Evolutionary conservation across 2,329 filamentous ascomycete genomes (phyloP), one percentile per base, ranked within the genome.

Genomic region (Leptographium galeiforme): DNA sequence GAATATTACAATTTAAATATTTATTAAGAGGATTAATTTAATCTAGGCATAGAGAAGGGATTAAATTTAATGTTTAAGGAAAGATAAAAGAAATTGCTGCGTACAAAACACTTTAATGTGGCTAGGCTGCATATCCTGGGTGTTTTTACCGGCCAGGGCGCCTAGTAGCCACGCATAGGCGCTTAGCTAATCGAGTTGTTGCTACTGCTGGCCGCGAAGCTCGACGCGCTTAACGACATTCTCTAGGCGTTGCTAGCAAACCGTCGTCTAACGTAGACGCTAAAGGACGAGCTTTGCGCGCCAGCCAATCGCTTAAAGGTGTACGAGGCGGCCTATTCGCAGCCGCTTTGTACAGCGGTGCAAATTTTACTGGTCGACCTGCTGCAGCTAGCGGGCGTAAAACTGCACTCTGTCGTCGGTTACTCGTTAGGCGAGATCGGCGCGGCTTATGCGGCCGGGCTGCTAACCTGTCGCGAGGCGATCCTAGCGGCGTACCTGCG

Each of bases 401-500:
- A 5, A 0, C 62, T 63, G 4, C 50, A 51, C 8, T 60, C 57
- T 14, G 62, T 65, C 13, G 60, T 64, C 7, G 66, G 67, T 19
- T 66, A 69, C 56, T 67, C 65, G 2, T 66, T 63, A 0, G 67
- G 67, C 8, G 67, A 69, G 51, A 67, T 69, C 18, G 65, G 61
- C 0, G 65, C 64, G 0, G 63, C 63, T 0, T 66, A 65, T 44
- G 61, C 63, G 4, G 59, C 59, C 10, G 61, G 62, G 0, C 50
- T 55, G 4, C 58, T 67, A 1, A 53, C 55, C 6, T 18, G 45
- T 1, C n/a, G 50, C n/a, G 52, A 56, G 16, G 62, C 61, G 8
- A 59, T 61, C 25, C 34, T 48, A 13, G 53, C 60, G 12, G 59
- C 61, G 16, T 59, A 61, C 53, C 58, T 53, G 55, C 63, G 54